These are phyloP conservation scores for Serendipita vermifera DNA, from an alignment of 768 basidiomycete species.

Conservation along the genomic window DNA sequence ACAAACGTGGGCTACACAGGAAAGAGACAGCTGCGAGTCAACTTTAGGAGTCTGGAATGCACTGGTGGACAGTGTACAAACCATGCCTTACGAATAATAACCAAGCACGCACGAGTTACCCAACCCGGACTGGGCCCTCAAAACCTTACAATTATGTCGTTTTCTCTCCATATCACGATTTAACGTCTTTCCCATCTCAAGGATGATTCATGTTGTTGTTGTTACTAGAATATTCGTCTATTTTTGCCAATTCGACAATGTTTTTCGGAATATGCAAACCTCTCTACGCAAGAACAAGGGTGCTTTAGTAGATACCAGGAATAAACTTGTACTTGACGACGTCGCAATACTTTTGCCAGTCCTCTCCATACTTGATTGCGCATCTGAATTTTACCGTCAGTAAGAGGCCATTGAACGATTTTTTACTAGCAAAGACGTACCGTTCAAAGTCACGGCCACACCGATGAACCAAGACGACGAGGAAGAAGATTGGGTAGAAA, in stretches of 20 bases:
- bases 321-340: conserved; percentile 88
- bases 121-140: too few species aligned
- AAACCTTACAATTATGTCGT: too few species aligned
- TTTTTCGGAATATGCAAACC: too few species aligned
- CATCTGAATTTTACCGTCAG: conserved; percentile 35
- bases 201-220: too few species aligned
- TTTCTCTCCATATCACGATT: too few species aligned
- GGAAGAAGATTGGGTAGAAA: conserved; percentile 96
- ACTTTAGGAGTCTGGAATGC: conserved; percentile 63
- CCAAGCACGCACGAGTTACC: too few species aligned
- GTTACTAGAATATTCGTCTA: too few species aligned
- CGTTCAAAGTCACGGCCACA: conserved; percentile 91
- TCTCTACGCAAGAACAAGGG: too few species aligned
- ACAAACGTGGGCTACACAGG: conserved; percentile 60
- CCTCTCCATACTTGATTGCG: conserved; percentile 82
- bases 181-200: too few species aligned
- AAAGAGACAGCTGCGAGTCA: conserved; percentile 51
- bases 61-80: conserved; percentile 52
- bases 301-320: conserved; percentile 72
- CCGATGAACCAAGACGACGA: conserved; percentile 81
- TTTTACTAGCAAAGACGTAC: conserved; percentile 26
- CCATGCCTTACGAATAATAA: conserved; percentile 73
- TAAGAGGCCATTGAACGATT: conserved; percentile 7
- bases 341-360: conserved; percentile 83
- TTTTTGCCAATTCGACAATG: too few species aligned